Evolutionary conservation across 441 rosid genomes (phyloP).

Genomic region (Populus hybrid): DNA sequence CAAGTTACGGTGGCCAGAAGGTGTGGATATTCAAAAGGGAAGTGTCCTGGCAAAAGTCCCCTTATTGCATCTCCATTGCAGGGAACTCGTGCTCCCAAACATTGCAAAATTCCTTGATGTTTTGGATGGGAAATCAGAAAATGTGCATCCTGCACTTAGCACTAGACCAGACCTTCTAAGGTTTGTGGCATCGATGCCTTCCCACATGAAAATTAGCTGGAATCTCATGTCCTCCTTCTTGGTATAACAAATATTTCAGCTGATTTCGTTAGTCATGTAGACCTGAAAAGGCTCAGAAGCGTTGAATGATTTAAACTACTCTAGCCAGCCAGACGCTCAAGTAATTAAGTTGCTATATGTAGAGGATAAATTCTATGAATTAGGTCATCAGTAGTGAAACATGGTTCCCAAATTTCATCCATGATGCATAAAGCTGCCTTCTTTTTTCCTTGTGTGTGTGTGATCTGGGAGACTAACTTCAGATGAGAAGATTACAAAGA

Average conservation of each 20-base stretch:
- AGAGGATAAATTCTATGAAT: no score
- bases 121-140: slow-evolving; percentile 33
- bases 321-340: no score
- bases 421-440: no score
- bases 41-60: slow-evolving; percentile 54
- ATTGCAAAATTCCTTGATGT: slow-evolving; percentile 55
- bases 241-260: slow-evolving; percentile 3
- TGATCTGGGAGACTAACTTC: no score
- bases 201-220: slow-evolving; percentile 95
- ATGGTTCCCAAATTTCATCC: no score
- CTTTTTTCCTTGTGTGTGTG: no score
- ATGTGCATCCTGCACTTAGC: slow-evolving; percentile 19
- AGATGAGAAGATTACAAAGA: no score
- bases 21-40: slow-evolving; percentile 54
- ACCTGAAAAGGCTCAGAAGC: not conserved
- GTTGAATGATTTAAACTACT: no score
- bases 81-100: slow-evolving; percentile 67
- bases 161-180: slow-evolving; percentile 62
- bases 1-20: slow-evolving; percentile 30
- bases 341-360: no score
- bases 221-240: slow-evolving; percentile 47
- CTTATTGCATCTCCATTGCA: slow-evolving; percentile 82
- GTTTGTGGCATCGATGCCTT: slow-evolving; percentile 76
- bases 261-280: not conserved
- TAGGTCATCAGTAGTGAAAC: no score